Conservation (phyloP, 805 yeast genomes). For the Candida stauntonica region DNA sequence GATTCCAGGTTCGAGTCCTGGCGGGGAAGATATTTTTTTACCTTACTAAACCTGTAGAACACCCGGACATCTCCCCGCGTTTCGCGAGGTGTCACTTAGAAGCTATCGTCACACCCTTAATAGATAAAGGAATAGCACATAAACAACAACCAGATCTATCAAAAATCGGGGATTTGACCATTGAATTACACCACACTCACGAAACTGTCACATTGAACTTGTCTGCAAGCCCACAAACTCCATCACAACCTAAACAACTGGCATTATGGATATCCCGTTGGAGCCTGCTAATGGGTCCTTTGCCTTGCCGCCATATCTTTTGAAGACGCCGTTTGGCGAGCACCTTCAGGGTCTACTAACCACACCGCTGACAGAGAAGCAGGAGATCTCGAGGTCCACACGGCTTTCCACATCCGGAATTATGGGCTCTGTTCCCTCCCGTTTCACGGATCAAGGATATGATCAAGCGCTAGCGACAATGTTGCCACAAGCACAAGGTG, state of each 20-base stretch:
- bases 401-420: constrained; percentile 16
- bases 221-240: too few species aligned
- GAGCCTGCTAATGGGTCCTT: constrained; percentile 1
- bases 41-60: not conserved
- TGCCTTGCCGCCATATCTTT: constrained; percentile 17
- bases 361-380: not conserved
- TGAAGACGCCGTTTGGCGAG: constrained; percentile 21
- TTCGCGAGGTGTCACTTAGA: not conserved
- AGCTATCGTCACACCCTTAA: not conserved
- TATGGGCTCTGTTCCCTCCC: constrained; percentile 20
- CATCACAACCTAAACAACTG: not conserved
- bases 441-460: constrained; percentile 10
- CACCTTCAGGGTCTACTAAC: constrained; percentile 9
- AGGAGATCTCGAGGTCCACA: constrained; percentile 7
- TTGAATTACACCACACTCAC: too few species aligned
- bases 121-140: too few species aligned
- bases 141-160: too few species aligned
- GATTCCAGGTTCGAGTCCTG: constrained; percentile 35
- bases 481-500: constrained; percentile 6
- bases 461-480: constrained; percentile 12
- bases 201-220: too few species aligned
- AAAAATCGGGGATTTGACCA: too few species aligned
- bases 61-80: constrained; percentile 3
- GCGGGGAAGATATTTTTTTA: constrained; percentile 30
- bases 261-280: not conserved